phyloP scores from a whole-genome alignment of 345 rosid genomes.

The Syzygium jambos region DNA sequence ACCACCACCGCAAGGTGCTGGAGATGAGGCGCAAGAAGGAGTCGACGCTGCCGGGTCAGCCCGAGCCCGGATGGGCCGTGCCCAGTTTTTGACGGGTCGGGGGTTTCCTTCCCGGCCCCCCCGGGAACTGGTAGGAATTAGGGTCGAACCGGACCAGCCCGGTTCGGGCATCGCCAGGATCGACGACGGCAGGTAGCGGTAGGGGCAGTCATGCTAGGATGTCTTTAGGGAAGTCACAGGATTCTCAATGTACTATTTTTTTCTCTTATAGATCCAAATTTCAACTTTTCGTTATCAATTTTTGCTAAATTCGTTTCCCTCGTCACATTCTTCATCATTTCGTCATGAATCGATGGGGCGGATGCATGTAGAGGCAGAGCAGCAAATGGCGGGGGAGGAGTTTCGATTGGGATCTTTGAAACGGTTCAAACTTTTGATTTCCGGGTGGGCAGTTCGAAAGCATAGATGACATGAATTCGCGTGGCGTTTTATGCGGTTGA shows the following conservation, averaged over 20 bases:
- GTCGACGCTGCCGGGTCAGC: not conserved
- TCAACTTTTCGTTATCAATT: not conserved
- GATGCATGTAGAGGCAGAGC: too few relatives aligned
- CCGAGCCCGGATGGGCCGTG: slow-evolving; percentile 20
- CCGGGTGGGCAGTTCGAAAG: not conserved
- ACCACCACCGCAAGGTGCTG: slow-evolving; percentile 80
- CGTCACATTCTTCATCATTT: not conserved
- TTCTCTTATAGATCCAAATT: not conserved
- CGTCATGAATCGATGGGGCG: too few relatives aligned
- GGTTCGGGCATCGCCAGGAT: not conserved
- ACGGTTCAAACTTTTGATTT: not conserved
- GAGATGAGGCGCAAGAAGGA: slow-evolving; percentile 74
- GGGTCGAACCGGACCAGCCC: not conserved
- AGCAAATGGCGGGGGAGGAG: too few relatives aligned
- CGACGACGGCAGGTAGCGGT: not conserved
- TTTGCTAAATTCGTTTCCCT: not conserved
- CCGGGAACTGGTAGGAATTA: not conserved
- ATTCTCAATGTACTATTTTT: not conserved
- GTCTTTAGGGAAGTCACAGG: not conserved
- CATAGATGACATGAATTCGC: not conserved
- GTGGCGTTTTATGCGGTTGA: not conserved
- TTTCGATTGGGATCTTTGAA: not conserved
- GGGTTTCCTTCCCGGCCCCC: not conserved
- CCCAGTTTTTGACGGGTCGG: not conserved
- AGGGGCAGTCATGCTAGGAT: not conserved